phyloP scores from a whole-genome alignment of 345 rosid species.

The Ceriops tagal region DNA sequence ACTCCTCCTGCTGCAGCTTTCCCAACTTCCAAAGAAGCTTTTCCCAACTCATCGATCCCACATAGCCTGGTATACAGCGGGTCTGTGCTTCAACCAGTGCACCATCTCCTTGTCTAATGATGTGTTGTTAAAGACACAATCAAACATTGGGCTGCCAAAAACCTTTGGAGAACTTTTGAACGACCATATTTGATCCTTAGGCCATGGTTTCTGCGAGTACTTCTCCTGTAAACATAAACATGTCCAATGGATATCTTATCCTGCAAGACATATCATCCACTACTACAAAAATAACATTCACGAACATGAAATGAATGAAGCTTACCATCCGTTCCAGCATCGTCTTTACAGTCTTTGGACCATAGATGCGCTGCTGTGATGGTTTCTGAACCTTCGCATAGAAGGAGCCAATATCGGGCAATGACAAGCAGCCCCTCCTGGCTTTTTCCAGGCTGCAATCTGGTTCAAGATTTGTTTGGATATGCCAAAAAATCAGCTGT shows the following conservation, averaged over 20 bases:
- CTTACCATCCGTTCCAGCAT: constrained; percentile 89
- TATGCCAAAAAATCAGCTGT: constrained; percentile 93
- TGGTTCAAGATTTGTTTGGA: constrained; percentile 78
- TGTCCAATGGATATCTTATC: too few species aligned
- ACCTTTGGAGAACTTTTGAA: constrained; percentile 55
- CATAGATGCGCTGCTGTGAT: constrained; percentile 76
- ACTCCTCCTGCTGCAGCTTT: constrained; percentile 17
- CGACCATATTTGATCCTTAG: constrained; percentile 89
- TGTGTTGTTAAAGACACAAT: constrained; percentile 50
- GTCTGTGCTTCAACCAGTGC: constrained; percentile 88
- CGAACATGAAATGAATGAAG: neutral
- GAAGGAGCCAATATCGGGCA: constrained; percentile 84
- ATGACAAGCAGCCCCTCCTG: constrained; percentile 81
- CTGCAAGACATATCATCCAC: neutral
- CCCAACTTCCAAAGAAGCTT: constrained; percentile 1
- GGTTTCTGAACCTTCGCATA: constrained; percentile 83
- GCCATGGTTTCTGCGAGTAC: constrained; percentile 89
- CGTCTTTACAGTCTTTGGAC: constrained; percentile 62
- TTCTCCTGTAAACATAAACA: constrained; percentile 54
- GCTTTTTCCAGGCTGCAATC: constrained; percentile 66
- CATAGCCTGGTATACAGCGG: constrained; percentile 56
- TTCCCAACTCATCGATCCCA: constrained; percentile 58
- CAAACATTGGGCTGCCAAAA: constrained; percentile 94
- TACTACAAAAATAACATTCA: neutral
- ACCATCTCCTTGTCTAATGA: constrained; percentile 73